Base-by-base conservation (phyloP, 192 early-diverging fungal genomes). In the Podila horticola region DNA sequence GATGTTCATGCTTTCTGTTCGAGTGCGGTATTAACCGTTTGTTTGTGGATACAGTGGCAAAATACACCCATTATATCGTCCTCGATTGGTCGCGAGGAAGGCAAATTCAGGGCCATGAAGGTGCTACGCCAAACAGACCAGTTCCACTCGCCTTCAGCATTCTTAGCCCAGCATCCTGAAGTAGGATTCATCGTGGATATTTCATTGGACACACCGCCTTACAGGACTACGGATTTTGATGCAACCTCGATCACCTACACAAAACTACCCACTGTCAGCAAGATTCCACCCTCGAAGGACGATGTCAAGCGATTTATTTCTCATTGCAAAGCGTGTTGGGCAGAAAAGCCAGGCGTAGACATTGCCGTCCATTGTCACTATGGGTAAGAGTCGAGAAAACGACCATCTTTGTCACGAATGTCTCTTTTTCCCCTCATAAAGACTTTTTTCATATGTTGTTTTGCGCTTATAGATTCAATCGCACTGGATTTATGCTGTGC, bases 341-440 rank as follows among this genome's bases (percentile, higher is more conserved):
- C 58, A 17, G 76, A 85, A n/a, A 84, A 79, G 5, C 84, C 85
- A 50, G 84, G 84, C 36, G 73, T 82, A 13, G 86, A 89, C n/a
- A 85, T 89, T 33, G 88, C 87, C 6, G 86, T 89, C 1, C 88
- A 89, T 64, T 89, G 88, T 72, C 88, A 89, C 62, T 89, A 89
- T 74, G 88, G 88, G 87, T 86, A 82, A 64, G 66, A 11, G 11
- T n/a, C 3, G 7, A 65, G 22, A 13, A 38, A 13, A 6, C 22
- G 20, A 3, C 31, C 51, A 20, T 1, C 5, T 15, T 11, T 15
- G 19, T 20, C 3, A 13, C 9, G 34, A 36, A 13, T 6, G 22
- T 0, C n/a, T 24, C 24, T 33, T 22, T 12, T 63, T 38, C 31
- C 28, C 31, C 28, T 41, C 34, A 64, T 13, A 2, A 45, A n/a